phyloP scores from a whole-genome alignment of 1,284 basidiomycete genomes.

The Paramarasmius palmivorus region DNA sequence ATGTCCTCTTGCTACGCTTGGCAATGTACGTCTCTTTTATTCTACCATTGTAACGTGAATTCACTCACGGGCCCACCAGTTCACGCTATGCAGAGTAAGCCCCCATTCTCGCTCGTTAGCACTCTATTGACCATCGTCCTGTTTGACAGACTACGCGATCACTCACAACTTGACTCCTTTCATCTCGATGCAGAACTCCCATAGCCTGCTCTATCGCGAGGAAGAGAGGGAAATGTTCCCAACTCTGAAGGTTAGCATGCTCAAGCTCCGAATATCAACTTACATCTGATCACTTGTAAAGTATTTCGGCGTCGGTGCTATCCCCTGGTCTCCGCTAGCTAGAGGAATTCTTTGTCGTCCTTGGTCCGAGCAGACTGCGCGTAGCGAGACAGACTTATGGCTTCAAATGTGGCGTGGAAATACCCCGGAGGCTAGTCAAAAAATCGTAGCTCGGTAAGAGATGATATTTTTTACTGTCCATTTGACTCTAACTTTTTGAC shows the following conservation, averaged over 20 bases:
- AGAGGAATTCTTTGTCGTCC: conserved; percentile 48
- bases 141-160: conserved; percentile 41
- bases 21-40: conserved; percentile 37
- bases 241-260: conserved; percentile 41
- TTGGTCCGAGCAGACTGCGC: conserved; percentile 31
- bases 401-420: neutral
- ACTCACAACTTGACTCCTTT: conserved; percentile 61
- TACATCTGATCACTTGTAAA: conserved; percentile 13
- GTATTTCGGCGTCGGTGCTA: conserved; percentile 40
- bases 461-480: no score
- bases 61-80: conserved; percentile 27
- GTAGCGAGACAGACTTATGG: conserved; percentile 34
- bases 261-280: neutral
- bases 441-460: conserved; percentile 7
- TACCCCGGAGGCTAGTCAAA: neutral
- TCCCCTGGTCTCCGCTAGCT: conserved; percentile 52
- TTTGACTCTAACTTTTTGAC: neutral
- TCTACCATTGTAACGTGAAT: neutral
- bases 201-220: conserved; percentile 60
- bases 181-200: conserved; percentile 73
- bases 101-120: no score
- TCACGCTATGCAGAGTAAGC: conserved; percentile 48
- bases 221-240: conserved; percentile 73
- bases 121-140: neutral
- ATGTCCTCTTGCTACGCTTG: conserved; percentile 54